These are phyloP conservation scores for Plectosphaerella sp. DNA, from an alignment of 2,329 filamentous ascomycete species.

Conservation along the genomic window DNA sequence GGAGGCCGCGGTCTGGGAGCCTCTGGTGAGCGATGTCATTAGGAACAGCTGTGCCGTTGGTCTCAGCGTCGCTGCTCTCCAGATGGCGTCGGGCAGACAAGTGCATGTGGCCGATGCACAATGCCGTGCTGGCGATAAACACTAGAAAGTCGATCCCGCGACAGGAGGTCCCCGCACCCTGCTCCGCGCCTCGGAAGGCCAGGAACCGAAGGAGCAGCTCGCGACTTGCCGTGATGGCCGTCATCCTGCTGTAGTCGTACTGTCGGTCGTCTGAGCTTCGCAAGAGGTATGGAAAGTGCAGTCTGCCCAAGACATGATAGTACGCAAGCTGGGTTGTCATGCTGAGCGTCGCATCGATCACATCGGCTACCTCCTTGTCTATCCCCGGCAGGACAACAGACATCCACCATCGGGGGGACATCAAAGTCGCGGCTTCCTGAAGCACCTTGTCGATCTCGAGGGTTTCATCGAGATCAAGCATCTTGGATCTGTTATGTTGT, in stretches of 20 bases:
- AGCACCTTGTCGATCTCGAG: slow-evolving; percentile 44
- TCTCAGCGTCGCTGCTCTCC: background rate
- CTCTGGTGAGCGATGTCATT: background rate
- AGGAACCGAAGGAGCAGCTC: slow-evolving; percentile 45
- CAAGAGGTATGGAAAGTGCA: slow-evolving; percentile 53
- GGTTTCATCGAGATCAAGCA: slow-evolving; percentile 32
- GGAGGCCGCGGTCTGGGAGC: background rate
- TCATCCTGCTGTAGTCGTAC: slow-evolving; percentile 43
- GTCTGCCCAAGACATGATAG: slow-evolving; percentile 43
- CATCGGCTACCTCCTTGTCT: slow-evolving; percentile 7
- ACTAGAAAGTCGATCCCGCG: slow-evolving; percentile 48
- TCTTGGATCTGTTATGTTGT: slow-evolving; percentile 36
- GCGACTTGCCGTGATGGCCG: slow-evolving; percentile 44
- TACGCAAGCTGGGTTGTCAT: slow-evolving; percentile 46
- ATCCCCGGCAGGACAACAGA: slow-evolving; percentile 18
- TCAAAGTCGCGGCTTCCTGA: slow-evolving; percentile 31
- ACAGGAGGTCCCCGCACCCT: slow-evolving; percentile 30
- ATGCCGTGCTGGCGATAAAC: slow-evolving; percentile 44
- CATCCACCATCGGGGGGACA: slow-evolving; percentile 46
- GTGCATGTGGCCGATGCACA: slow-evolving; percentile 39
- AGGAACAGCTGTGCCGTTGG: background rate
- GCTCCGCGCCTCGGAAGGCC: slow-evolving; percentile 35
- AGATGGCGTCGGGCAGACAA: background rate
- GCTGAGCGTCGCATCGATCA: slow-evolving; percentile 18
- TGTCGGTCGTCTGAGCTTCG: slow-evolving; percentile 29